phyloP scores from a whole-genome alignment of 257 asterid species.

The Nicotiana obtusifolia region DNA sequence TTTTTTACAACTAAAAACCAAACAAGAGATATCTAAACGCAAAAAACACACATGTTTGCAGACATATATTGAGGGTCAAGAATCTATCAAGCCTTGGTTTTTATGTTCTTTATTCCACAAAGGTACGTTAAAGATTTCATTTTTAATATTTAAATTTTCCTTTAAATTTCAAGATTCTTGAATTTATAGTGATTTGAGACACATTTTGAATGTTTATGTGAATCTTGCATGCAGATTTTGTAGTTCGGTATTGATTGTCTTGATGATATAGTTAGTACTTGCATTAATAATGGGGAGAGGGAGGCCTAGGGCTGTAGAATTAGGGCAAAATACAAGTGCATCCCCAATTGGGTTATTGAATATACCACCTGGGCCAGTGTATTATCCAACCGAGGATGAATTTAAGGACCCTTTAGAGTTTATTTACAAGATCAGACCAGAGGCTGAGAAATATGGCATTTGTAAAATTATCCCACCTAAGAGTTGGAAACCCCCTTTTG shows the following conservation, averaged over 20 bases:
- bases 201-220: not conserved
- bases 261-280: not conserved
- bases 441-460: slow-evolving; percentile 93
- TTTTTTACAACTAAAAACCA: not conserved
- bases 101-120: not conserved
- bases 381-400: slow-evolving; percentile 81
- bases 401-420: slow-evolving; percentile 85
- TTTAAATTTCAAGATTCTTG: slow-evolving; percentile 5
- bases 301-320: slow-evolving; percentile 71
- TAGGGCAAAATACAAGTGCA: slow-evolving; percentile 43
- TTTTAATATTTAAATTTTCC: not conserved
- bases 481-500: slow-evolving; percentile 88
- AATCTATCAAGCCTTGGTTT: not conserved
- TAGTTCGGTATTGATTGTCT: not conserved
- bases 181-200: not conserved
- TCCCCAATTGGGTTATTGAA: slow-evolving; percentile 40
- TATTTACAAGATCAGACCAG: slow-evolving; percentile 85
- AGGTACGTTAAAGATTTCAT: slow-evolving; percentile 3
- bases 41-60: not conserved
- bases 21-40: not conserved
- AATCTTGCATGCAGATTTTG: slow-evolving; percentile 3
- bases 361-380: slow-evolving; percentile 85
- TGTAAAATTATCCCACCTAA: slow-evolving; percentile 91
- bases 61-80: not conserved
- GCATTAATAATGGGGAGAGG: slow-evolving; percentile 70